Base-by-base conservation (phyloP, 2,329 filamentous ascomycete genomes). In the Achaetomium macrosporum region DNA sequence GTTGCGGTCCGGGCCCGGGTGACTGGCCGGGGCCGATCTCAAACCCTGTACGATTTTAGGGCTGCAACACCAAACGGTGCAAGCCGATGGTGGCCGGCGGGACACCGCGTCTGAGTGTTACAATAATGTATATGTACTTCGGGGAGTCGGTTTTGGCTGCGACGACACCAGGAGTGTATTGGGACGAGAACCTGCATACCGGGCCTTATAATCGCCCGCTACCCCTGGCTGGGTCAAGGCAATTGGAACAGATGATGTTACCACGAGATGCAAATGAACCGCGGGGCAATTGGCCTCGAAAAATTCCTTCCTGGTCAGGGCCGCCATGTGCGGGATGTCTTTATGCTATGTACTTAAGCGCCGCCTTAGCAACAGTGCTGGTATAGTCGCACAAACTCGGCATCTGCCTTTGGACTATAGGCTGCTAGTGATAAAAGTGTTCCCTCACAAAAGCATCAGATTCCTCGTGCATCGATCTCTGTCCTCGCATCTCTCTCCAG, bases 281-380 rank as follows among this genome's bases (percentile, higher is more conserved):
- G 44, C 31, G 33, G n/a, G 44, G 15, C 7, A 33, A 33, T 41
- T 20, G 43, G 49, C 29, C 49, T 51, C n/a, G 25, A 52, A 52
- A 30, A n/a, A 20, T 25, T 19, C n/a, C 25, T 25, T 25, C 25
- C 25, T 25, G 25, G 7, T 25, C 25, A 25, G 25, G 25, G 25
- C 25, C 25, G 25, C 25, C 25, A 25, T 25, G 25, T 25, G n/a
- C n/a, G n/a, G n/a, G n/a, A n/a, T 25, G 25, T 25, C 25, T 25
- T 25, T 25, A 7, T 25, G 25, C 25, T 25, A 25, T 25, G 25
- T 25, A 25, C 25, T 25, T 25, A 25, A 25, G 25, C 25, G 25
- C 25, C 15, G 25, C 25, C 30, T 15, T n/a, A 20, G n/a, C 16
- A 31, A 35, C 16, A 25, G 20, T n/a, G 35, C 41, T 41, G 31